Percentiles rank a stretch among this genome's conserved stretches.
Evolutionary conservation across 2,329 filamentous ascomycete species (phyloP).

Genomic region (Coniochaeta hoffmannii): DNA sequence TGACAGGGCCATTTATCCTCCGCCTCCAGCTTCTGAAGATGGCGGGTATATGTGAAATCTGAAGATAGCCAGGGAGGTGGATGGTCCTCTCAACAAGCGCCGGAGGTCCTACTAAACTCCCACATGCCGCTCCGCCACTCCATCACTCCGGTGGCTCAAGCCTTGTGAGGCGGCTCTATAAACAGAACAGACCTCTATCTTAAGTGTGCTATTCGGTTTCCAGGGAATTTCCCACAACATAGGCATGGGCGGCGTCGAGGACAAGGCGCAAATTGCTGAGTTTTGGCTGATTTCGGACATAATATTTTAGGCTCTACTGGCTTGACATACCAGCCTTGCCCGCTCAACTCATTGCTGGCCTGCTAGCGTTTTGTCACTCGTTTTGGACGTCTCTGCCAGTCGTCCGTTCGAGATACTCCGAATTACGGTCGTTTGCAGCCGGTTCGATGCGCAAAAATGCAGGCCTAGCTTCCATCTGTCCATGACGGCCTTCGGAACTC

Average conservation of each 20-base stretch:
- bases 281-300: conserved; percentile 22
- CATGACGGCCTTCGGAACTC: not conserved
- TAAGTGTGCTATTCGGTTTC: not conserved
- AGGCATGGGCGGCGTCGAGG: not conserved
- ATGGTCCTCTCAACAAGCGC: not conserved
- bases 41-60: not conserved
- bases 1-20: conserved; percentile 15
- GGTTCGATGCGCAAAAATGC: not conserved
- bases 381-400: not conserved
- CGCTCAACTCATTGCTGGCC: not conserved
- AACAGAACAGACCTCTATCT: not conserved
- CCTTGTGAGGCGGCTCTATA: not conserved
- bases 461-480: not conserved
- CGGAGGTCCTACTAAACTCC: not conserved
- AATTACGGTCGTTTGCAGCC: not conserved
- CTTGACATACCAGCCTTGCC: not conserved
- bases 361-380: not conserved
- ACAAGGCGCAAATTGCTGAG: conserved; percentile 14
- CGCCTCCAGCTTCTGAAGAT: not conserved
- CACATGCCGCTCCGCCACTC: not conserved
- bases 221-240: not conserved
- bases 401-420: not conserved
- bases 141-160: not conserved
- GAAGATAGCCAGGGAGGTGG: not conserved
- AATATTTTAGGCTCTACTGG: conserved; percentile 20